Evolutionary conservation across 2,329 filamentous ascomycete species (phyloP).

Genomic region (Fusarium fracticaudum): DNA sequence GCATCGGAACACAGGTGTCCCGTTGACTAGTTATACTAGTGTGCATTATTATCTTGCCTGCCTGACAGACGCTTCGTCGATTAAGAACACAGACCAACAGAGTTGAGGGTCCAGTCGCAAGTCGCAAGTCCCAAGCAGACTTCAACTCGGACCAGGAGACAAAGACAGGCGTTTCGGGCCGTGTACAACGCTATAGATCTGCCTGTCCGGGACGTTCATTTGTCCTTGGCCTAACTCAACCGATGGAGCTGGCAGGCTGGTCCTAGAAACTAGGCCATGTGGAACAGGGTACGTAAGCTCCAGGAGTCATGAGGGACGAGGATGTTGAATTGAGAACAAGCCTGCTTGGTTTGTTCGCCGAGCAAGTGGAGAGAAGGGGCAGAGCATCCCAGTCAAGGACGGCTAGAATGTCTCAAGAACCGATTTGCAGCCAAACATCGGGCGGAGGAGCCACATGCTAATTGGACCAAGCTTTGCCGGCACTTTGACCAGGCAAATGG

Average conservation of each 20-base stretch:
- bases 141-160: background rate
- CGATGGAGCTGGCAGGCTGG: constrained; percentile 23
- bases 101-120: background rate
- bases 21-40: constrained; percentile 21
- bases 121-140: background rate
- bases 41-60: constrained; percentile 14
- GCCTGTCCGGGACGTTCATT: background rate
- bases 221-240: background rate
- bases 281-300: constrained; percentile 42
- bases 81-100: background rate
- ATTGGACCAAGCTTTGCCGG: constrained; percentile 26
- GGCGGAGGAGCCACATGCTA: constrained; percentile 18
- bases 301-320: constrained; percentile 35
- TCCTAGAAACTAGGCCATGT: constrained; percentile 32
- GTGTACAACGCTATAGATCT: background rate
- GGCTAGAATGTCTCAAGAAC: constrained; percentile 45
- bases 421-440: constrained; percentile 37
- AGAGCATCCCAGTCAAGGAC: constrained; percentile 30
- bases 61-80: background rate
- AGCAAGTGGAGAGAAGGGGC: constrained; percentile 33
- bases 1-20: constrained; percentile 11
- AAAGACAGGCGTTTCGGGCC: constrained; percentile 1
- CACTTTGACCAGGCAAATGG: constrained; percentile 26
- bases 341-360: constrained; percentile 25
- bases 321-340: constrained; percentile 21